Base-by-base conservation (phyloP, 495 filamentous ascomycete species). In the Penicillium goetzii region DNA sequence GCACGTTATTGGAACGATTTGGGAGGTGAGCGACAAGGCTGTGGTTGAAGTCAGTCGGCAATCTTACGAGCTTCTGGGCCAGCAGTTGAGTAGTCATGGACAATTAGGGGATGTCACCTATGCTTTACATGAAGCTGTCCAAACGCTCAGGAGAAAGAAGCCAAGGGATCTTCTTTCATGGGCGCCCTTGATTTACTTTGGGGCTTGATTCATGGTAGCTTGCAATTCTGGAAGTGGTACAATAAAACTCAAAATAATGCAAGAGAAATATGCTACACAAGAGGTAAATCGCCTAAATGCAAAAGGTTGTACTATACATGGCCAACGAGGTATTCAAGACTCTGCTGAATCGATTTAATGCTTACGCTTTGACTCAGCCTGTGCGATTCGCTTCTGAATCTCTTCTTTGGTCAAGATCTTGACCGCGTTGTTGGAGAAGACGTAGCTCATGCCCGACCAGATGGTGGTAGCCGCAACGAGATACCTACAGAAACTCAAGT, bases 361-460 rank as follows among this genome's bases (percentile, higher is more conserved):
- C 32, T 55, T 55, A 43, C 70, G 68, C 65, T 72, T 76, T 0
- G 63, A 65, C 11, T 69, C 72, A 0, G 77, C 77, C 36, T 67
- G 61, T 3, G 77, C 72, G 58, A 78, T 72, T 12, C 76, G 73
- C 56, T 74, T 78, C 61, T 82, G 76, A 15, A 79, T 61, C 40
- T 78, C 72, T 41, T 79, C 74, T 34, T 86, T 83, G 12, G 83
- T 86, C 12, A 96, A 71, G 51, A 94, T 94, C 72, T 88, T 92
- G 47, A 94, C 90, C 0, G 90, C 91, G 67, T 92, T 86, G 68
- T 90, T 92, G 59, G 88, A 88, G 70, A 88, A 92, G 34, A 94
- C 77, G 68, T 96, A 96, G 72, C 90, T 91, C 4, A 91, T 80
- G 19, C 92, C 92, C 33, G 90, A 93, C 91, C 91, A 93, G 15